Percentiles rank a stretch among this genome's conserved stretches.
Conservation (phyloP, 345 rosid genomes). For the Conringia planisiliqua region DNA sequence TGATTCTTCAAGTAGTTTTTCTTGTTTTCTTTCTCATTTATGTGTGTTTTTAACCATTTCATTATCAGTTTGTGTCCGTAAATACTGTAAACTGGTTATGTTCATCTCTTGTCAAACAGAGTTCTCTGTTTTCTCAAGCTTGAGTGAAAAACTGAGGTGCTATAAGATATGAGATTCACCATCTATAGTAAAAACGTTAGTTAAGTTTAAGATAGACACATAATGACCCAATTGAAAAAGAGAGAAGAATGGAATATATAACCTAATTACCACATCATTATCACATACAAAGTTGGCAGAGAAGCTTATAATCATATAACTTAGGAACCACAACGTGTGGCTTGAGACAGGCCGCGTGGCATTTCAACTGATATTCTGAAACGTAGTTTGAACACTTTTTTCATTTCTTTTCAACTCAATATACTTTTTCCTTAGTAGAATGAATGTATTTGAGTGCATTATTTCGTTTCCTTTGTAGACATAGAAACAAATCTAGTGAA, state of each 20-base stretch:
- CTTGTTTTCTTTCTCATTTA: neutral
- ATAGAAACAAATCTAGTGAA: neutral
- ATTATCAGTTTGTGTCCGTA: constrained; percentile 35
- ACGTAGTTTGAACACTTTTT: too few species aligned
- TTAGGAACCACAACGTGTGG: too few species aligned
- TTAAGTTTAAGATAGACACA: neutral
- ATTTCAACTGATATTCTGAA: too few species aligned
- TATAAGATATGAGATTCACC: too few species aligned
- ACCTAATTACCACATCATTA: neutral
- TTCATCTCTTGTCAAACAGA: neutral
- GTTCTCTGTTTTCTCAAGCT: neutral
- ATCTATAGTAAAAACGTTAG: too few species aligned
- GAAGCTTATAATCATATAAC: neutral
- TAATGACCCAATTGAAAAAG: neutral
- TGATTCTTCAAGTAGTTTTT: constrained; percentile 35
- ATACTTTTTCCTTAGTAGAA: too few species aligned
- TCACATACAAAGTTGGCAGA: neutral
- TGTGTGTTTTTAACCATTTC: neutral
- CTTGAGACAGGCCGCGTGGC: too few species aligned
- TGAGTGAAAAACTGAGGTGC: neutral
- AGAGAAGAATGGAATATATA: too few species aligned
- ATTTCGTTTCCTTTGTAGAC: neutral
- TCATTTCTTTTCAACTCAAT: too few species aligned
- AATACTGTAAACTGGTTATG: constrained; percentile 24
- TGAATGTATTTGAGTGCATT: too few species aligned